A percentile compares a stretch with the other conserved stretches of the same genome.
Evolutionary conservation across 345 rosid species (phyloP).

Genomic region (Acer campestre): DNA sequence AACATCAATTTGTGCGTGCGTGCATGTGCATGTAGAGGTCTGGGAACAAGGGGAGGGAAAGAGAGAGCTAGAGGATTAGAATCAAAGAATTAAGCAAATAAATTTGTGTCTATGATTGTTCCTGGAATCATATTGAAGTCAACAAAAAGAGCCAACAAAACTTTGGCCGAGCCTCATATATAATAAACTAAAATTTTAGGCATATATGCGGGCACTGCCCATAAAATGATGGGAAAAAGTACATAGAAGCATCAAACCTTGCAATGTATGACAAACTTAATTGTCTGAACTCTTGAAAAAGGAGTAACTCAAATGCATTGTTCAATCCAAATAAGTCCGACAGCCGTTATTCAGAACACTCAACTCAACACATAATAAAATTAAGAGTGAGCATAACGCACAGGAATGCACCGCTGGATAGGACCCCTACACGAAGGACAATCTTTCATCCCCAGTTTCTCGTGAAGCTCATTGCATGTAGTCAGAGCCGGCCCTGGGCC

Average conservation of each 20-base stretch:
- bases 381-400: slow-evolving; percentile 45
- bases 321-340: slow-evolving; percentile 40
- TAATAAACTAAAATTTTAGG: neutral
- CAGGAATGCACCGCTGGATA: slow-evolving; percentile 48
- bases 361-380: slow-evolving; percentile 24
- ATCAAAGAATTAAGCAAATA: no score
- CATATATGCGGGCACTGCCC: slow-evolving; percentile 16
- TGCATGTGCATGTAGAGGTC: no score
- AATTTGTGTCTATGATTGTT: no score
- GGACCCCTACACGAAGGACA: slow-evolving; percentile 60
- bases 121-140: no score
- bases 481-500: no score
- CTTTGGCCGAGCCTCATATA: no score
- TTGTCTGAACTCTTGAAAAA: slow-evolving; percentile 29
- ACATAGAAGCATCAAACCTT: slow-evolving; percentile 16
- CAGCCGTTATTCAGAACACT: slow-evolving; percentile 39
- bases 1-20: no score
- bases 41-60: no score
- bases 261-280: slow-evolving; percentile 18
- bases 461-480: slow-evolving; percentile 59
- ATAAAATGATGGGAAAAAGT: slow-evolving; percentile 15
- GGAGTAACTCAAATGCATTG: slow-evolving; percentile 32
- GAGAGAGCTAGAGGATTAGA: no score
- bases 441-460: slow-evolving; percentile 68
- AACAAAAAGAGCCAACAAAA: no score